Evolutionary conservation across 345 rosid species (phyloP), one percentile per base, ranked within the genome.

Genomic region (Hibiscus mutabilis): DNA sequence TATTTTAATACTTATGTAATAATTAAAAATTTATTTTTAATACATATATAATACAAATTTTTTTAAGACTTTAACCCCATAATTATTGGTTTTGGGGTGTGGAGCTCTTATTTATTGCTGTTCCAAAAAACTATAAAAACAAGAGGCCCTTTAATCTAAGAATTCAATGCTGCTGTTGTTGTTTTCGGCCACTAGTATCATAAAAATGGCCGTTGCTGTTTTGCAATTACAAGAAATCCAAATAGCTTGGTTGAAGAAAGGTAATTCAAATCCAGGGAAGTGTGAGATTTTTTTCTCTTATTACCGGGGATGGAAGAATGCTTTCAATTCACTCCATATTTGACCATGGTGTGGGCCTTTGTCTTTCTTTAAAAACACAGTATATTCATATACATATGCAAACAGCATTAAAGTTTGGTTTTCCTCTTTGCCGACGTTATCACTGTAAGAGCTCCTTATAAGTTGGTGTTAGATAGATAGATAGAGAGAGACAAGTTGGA

Each of bases 371-470:
- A 33, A 65, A 22, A 42, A 64, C 52, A 42, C 18, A 63, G 7
- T 6, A 33, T 9, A 40, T 11, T 33, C 37, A 4, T 33, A 33
- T 4, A 5, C 37, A 40, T 42, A 42, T 10, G 10, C 14, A 10
- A 6, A 21, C 21, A 24, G 21, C 69, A 66, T 44, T 44, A 6
- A 66, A 66, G 33, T 22, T 66, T 24, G 22, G 69, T 27, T 44
- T 16, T 9, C 2, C 22, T 49, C 16, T 25, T n/a, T 29, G 59
- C 71, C 71, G 71, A 68, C 71, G 51, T 68, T 31, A 51, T 68
- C 18, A 25, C 58, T 15, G 9, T 0, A 8, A 25, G 40, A 27
- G 25, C 58, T 51, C 42, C 58, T 49, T 49, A 3, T 59, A 25
- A 67, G 24, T 51, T 51, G 44, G 24, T 29, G 59, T 51, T 25